These are phyloP conservation scores for Colletotrichum noveboracense DNA, from an alignment of 2,329 filamentous ascomycete genomes.

Conservation along the genomic window DNA sequence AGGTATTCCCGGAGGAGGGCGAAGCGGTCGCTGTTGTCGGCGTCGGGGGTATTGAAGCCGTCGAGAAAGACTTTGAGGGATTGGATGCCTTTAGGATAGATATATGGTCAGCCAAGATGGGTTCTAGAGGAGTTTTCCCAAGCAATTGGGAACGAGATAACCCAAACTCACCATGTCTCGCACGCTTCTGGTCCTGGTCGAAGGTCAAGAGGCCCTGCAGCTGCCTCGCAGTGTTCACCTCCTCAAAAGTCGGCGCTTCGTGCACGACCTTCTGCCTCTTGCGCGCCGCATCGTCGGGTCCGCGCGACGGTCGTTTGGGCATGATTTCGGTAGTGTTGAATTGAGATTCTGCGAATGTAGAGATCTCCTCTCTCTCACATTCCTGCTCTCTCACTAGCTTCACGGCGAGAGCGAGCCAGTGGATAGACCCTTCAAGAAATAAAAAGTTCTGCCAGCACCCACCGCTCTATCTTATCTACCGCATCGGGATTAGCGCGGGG, in stretches of 20 bases:
- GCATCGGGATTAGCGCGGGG: slow-evolving; percentile 11
- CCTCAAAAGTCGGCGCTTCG: slow-evolving; percentile 63
- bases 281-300: slow-evolving; percentile 45
- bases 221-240: slow-evolving; percentile 68
- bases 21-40: slow-evolving; percentile 52
- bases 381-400: background rate
- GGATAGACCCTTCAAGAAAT: slow-evolving; percentile 20
- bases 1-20: slow-evolving; percentile 75
- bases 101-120: background rate
- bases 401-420: background rate
- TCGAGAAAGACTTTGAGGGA: slow-evolving; percentile 77
- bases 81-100: slow-evolving; percentile 57
- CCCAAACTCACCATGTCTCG: slow-evolving; percentile 63
- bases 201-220: slow-evolving; percentile 73
- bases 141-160: background rate
- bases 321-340: slow-evolving; percentile 31
- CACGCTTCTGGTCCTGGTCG: slow-evolving; percentile 70
- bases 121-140: background rate
- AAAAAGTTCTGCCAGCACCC: slow-evolving; percentile 23
- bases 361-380: background rate
- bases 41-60: slow-evolving; percentile 59
- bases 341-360: background rate
- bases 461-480: slow-evolving; percentile 10
- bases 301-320: slow-evolving; percentile 49
- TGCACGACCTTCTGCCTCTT: slow-evolving; percentile 64